Evolutionary conservation across 1,284 basidiomycete species (phyloP).

Genomic region (Coriolopsis trogii): DNA sequence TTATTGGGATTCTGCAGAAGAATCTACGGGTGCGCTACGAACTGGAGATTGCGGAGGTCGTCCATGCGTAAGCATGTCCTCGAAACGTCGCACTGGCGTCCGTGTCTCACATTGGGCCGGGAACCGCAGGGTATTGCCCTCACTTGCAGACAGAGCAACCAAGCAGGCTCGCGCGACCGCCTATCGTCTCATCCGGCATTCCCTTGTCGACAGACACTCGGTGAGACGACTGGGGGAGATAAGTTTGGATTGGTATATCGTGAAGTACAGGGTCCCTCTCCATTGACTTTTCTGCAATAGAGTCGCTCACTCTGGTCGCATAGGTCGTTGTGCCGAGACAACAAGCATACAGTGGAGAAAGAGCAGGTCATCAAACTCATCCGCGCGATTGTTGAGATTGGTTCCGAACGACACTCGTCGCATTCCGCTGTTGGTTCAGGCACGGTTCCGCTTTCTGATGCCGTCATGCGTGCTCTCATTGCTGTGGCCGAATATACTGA

Average conservation of each 20-base stretch:
- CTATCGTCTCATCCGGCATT: conserved; percentile 86
- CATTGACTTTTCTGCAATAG: neutral
- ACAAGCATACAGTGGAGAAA: conserved; percentile 83
- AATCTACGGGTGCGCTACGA: conserved; percentile 81
- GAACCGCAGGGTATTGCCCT: conserved; percentile 66
- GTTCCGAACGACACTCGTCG: conserved; percentile 56
- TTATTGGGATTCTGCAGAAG: conserved; percentile 74
- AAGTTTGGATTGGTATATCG: conserved; percentile 86
- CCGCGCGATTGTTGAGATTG: conserved; percentile 79
- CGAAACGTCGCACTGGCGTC: neutral
- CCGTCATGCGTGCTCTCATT: conserved; percentile 85
- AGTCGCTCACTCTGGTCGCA: conserved; percentile 4
- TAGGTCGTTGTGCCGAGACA: conserved; percentile 86
- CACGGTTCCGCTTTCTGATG: conserved; percentile 68
- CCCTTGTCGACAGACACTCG: conserved; percentile 72
- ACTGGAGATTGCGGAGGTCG: conserved; percentile 68
- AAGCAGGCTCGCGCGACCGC: conserved; percentile 81
- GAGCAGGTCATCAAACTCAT: conserved; percentile 95
- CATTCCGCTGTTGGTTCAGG: conserved; percentile 44
- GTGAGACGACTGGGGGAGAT: conserved; percentile 60
- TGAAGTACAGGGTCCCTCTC: conserved; percentile 68
- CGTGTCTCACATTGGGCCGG: neutral
- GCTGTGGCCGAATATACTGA: conserved; percentile 94
- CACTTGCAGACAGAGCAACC: conserved; percentile 75
- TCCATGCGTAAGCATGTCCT: conserved; percentile 62